Base-by-base conservation (phyloP, 257 asterid species). In the Capsicum baccatum region DNA sequence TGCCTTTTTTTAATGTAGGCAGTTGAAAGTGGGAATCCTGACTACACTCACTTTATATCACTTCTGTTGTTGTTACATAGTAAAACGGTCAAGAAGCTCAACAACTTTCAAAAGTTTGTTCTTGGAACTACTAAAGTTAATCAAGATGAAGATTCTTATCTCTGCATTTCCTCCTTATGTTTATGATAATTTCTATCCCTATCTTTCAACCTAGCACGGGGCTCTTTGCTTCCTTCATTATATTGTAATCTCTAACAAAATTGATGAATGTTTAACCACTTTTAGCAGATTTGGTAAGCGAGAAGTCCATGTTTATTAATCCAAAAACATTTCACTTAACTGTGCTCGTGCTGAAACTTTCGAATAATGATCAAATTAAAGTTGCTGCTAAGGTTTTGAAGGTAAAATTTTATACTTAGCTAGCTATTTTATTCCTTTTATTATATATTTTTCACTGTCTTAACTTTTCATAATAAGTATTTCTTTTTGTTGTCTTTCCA, bases 281-380 rank as follows among this genome's bases (percentile, higher is more conserved):
- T 85, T 26, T 26, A 80, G 10, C 94, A 91, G 97, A 89, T 37
- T 85, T 81, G 83, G 97, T 97, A 62, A 94, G 94, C 84, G 98
- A 94, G 15, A 89, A 87, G 86, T 94, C 98, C 85, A 92, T 95
- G 64, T 93, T 96, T 84, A 93, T 93, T 84, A 94, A 89, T 54
- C 98, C 99, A 83, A 85, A 88, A 85, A 92, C 98, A 59, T 92
- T 96, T 80, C 99, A 96, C 93, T 84, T 96, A 85, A 96, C 99
- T 84, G 96, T 96, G 79, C 93, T 93, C 88, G 94, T 96, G 98
- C 94, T 96, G 90, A 94, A 94, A 88, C 88, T 96, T 80, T 93
- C 97, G 98, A 94, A 94, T 85, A 89, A 90, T 90, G 94, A 91
- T 59, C 93, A 92, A 85, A 90, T 92, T 86, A 87, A 90, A 90